Base-by-base conservation (phyloP, 208 protist genomes). In the Leishmania gerbilli region DNA sequence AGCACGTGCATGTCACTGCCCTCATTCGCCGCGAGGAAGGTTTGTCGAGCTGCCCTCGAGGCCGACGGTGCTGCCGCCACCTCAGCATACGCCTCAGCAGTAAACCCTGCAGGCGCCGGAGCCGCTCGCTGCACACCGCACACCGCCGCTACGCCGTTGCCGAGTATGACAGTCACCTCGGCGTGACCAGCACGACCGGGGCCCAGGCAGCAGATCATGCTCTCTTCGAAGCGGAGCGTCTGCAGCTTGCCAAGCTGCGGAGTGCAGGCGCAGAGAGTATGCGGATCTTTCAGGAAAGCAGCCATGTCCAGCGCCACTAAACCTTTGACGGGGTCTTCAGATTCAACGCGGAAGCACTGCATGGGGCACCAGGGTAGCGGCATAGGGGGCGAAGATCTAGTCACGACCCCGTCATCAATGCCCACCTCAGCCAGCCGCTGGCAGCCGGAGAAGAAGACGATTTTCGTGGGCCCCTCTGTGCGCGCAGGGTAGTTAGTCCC, bases 81-180 rank as follows among this genome's bases (percentile, higher is more conserved):
- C 74, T 62, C 72, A 45, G 72, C 47, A 45, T 27, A 19, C 51
- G 17, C 51, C n/a, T 76, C 49, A 34, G 72, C 47, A 58, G 71
- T 49, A 42, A 9, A 7, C 24, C 13, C 34, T 37, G 17, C n/a
- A 51, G 56, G 69, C 19, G 8, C 19, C 51, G 21, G 45, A 13
- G 72, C 15, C 77, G n/a, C 31, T n/a, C 49, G 34, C 19, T 21
- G 68, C 78, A 88, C 17, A 27, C 87, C 87, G 65, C 87, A 89
- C 76, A 96, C 3, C 24, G 86, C 89, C 13, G 92, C 81, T 21
- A 82, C 88, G 65, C 85, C 82, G 79, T 88, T 87, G 13, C 88
- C 82, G 49, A 94, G 79, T 31, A 96, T 64, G 67, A 91, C 89
- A 15, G 92, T 87, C 84, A 91, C 85, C 85, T 96, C 92, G 1